Conservation (phyloP, 805 yeast genomes). For the Metschnikowia reukaufii region DNA sequence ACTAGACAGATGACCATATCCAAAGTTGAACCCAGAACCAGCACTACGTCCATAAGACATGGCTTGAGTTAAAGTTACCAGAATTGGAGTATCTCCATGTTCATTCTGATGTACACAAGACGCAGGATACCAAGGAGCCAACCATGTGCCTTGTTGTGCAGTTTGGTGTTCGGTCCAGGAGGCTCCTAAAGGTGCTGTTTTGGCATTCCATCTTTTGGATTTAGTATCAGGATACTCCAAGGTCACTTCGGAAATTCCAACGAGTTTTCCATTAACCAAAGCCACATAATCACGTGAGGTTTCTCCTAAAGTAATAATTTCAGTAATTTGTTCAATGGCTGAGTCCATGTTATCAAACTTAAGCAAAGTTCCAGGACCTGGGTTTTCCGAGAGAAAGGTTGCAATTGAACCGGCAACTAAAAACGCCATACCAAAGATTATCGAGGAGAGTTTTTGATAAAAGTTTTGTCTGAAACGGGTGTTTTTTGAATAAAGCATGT, state of each 20-base stretch:
- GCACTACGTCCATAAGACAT: not conserved
- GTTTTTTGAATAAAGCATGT: no score
- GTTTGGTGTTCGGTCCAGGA: constrained; percentile 2
- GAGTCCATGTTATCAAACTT: not conserved
- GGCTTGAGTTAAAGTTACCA: not conserved
- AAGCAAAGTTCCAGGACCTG: not conserved
- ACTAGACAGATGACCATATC: not conserved
- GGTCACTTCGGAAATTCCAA: constrained; percentile 1
- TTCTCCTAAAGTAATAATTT: not conserved
- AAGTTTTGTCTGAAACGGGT: no score
- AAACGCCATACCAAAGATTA: not conserved
- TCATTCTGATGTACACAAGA: constrained; percentile 9
- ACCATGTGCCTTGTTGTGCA: constrained; percentile 3
- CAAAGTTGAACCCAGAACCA: not conserved
- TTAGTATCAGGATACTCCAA: not conserved
- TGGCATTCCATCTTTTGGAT: constrained; percentile 2
- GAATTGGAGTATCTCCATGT: constrained; percentile 1
- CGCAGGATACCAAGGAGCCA: constrained; percentile 9
- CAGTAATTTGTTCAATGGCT: constrained; percentile 3
- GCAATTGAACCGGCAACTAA: no score
- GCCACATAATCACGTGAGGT: not conserved
- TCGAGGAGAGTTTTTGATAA: no score
- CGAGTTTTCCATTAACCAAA: not conserved
- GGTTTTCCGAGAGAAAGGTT: no score
- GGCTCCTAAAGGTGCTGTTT: constrained; percentile 3